Base-by-base conservation (phyloP, 345 rosid genomes). In the Arabidopsis thaliana region DNA sequence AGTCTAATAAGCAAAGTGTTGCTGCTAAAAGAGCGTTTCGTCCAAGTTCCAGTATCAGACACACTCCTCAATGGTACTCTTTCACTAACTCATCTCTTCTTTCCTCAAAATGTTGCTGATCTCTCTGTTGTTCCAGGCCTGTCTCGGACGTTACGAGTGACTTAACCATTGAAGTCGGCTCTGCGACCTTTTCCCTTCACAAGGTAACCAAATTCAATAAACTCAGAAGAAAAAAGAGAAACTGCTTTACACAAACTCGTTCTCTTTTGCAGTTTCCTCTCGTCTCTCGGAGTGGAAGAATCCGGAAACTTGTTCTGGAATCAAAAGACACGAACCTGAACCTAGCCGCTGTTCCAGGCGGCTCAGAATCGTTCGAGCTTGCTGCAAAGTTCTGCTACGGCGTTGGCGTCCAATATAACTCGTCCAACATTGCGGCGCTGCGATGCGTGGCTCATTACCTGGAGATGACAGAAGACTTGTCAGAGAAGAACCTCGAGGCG, bases 361-460 rank as follows among this genome's bases (percentile, higher is more conserved):
- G 97, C 71, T 71, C 92, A 11, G 98, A 90, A 78, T 93, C 93
- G 4, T 94, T 94, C 58, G 98, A 91, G 78, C 83, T 84, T 4
- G 98, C 97, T 33, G 98, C 98, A n/a, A 94, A 94, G 82, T 91
- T 94, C 87, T 94, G 98, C 67, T 94, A 94, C 41, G 97, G 98
- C 25, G 80, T 90, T 42, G 84, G 76, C 59, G 73, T 87, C 2
- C 97, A 95, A 63, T 84, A 91, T 68, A 81, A 85, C 4, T 57
- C 83, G 10, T 86, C 86, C 7, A 95, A 90, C 77, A 85, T 91
- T 53, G 97, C 97, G 0, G 84, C 81, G 65, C 53, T 91, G 41
- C 75, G 87, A 34, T 91, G 97, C 76, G 85, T 79, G 36, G 90
- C 97, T n/a, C 89, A 84, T 81, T 90, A 84, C 86, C 85, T 94